These are phyloP conservation scores for Sphaerobolus stellatus DNA, from an alignment of 1,284 basidiomycete species.

Conservation along the genomic window DNA sequence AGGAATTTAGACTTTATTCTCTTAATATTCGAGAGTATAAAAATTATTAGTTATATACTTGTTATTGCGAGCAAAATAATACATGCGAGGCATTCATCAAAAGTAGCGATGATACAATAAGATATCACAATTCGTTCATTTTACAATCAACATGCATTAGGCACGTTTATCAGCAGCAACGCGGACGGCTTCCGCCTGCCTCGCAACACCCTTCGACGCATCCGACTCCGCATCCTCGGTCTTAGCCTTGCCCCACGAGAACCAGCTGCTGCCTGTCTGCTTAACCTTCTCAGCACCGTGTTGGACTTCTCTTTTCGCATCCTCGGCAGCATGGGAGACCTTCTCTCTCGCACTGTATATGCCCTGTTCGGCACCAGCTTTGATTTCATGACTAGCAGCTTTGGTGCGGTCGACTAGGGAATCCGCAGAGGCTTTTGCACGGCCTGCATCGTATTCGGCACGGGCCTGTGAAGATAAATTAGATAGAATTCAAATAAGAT, in stretches of 20 bases:
- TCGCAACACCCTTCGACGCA: slow-evolving; percentile 6
- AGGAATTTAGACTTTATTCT: too few species aligned
- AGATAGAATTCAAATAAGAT: not conserved
- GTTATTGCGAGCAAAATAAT: too few species aligned
- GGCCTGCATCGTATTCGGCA: slow-evolving; percentile 1
- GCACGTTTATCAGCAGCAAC: slow-evolving; percentile 7
- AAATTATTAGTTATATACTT: too few species aligned
- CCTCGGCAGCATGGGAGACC: slow-evolving; percentile 1
- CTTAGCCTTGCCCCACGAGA: slow-evolving; percentile 12
- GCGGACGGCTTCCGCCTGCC: slow-evolving; percentile 6
- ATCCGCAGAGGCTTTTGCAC: slow-evolving; percentile 1
- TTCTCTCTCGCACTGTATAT: not conserved
- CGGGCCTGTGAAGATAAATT: not conserved
- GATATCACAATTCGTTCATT: not conserved
- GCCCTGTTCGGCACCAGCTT: slow-evolving; percentile 5
- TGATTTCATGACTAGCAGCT: slow-evolving; percentile 1
- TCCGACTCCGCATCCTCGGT: slow-evolving; percentile 10
- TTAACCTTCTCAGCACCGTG: slow-evolving; percentile 8
- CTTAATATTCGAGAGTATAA: too few species aligned
- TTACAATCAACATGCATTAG: too few species aligned
- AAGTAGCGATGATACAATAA: too few species aligned
- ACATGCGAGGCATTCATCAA: not conserved
- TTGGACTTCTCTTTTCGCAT: slow-evolving; percentile 9
- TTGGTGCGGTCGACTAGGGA: slow-evolving; percentile 7
- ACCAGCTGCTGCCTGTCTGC: slow-evolving; percentile 8